Conservation (phyloP, 108 stramenopile genomes). For the Mediolabrus comicus region DNA sequence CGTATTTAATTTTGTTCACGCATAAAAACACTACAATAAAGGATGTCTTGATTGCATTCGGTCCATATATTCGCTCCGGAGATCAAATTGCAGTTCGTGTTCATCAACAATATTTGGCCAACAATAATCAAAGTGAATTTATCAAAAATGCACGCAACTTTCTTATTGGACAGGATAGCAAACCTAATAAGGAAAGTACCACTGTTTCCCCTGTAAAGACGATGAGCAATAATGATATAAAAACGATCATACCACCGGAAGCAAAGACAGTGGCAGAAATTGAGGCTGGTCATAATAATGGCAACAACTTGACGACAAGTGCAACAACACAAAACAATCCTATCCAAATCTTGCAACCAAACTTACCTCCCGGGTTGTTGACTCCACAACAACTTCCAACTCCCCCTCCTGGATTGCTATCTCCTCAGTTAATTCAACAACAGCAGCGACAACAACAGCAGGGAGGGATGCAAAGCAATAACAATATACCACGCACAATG, state of each 20-base stretch:
- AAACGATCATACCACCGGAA: neutral
- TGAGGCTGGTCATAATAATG: slow-evolving; percentile 1
- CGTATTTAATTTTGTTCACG: neutral
- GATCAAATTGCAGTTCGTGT: slow-evolving; percentile 57
- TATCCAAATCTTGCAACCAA: neutral
- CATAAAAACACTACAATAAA: slow-evolving; percentile 6
- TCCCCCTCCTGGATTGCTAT: neutral
- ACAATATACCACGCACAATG: neutral
- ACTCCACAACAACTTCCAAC: neutral
- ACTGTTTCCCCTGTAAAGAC: neutral
- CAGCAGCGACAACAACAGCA: neutral
- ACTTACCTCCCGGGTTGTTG: neutral
- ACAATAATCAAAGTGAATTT: slow-evolving; percentile 54
- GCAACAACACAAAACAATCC: neutral
- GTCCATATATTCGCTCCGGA: slow-evolving; percentile 65
- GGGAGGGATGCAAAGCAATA: neutral
- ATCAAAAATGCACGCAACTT: slow-evolving; percentile 60
- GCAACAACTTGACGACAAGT: neutral
- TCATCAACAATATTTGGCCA: slow-evolving; percentile 61
- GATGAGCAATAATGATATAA: neutral
- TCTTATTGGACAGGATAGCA: slow-evolving; percentile 25
- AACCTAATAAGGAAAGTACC: neutral
- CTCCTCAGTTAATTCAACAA: neutral
- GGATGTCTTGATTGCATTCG: slow-evolving; percentile 71
- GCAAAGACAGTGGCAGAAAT: slow-evolving; percentile 3